phyloP scores from a whole-genome alignment of 345 rosid genomes.

The Nasturtium officinale region DNA sequence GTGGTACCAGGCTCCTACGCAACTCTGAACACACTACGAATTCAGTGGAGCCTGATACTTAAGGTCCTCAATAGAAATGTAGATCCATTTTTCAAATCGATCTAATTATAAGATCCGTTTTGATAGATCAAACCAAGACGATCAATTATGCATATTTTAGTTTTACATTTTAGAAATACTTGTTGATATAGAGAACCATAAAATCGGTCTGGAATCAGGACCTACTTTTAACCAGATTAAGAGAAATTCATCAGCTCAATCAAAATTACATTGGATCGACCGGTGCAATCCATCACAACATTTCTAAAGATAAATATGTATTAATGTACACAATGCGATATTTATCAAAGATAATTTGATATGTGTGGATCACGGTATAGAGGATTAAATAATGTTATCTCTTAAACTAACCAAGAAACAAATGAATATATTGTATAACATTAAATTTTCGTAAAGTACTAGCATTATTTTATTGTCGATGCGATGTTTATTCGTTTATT shows the following conservation, averaged over 20 bases:
- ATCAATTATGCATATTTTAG: background rate
- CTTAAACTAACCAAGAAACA: slow-evolving; percentile 1
- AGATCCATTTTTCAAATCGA: background rate
- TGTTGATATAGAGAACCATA: background rate
- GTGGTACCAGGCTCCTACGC: too few relatives aligned
- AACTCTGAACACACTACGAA: background rate
- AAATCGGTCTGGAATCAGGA: background rate
- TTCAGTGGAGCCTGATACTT: background rate
- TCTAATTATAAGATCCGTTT: background rate
- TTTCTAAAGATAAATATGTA: background rate
- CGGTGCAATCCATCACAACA: background rate
- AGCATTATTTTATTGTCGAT: slow-evolving; percentile 15
- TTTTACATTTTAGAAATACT: background rate
- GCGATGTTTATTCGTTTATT: slow-evolving; percentile 14
- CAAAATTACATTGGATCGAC: background rate
- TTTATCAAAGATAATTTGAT: slow-evolving; percentile 10
- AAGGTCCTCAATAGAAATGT: background rate
- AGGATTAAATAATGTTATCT: slow-evolving; percentile 43
- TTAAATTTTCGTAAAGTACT: background rate
- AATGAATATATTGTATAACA: background rate
- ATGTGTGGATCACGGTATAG: slow-evolving; percentile 7
- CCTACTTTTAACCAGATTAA: background rate
- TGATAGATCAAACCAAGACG: background rate
- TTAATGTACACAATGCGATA: background rate
- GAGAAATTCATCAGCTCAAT: background rate